These are phyloP conservation scores for Deakozyma indianensis DNA, from an alignment of 805 yeast species.

Conservation along the genomic window DNA sequence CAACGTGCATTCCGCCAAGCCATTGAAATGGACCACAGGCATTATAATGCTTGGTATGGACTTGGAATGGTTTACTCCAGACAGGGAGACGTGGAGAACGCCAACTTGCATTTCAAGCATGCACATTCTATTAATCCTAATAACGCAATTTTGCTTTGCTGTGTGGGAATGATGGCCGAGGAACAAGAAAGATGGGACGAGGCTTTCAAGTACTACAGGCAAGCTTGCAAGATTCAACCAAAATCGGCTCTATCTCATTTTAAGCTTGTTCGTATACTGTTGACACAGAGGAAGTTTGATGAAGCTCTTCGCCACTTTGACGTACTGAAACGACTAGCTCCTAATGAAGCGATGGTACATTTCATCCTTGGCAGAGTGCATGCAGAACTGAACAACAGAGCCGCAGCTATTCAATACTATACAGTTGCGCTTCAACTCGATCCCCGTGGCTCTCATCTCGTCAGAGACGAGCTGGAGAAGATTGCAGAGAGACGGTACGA, in stretches of 20 bases:
- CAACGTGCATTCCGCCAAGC: conserved; percentile 71
- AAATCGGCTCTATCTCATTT: conserved; percentile 72
- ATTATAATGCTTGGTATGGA: conserved; percentile 91
- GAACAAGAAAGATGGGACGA: conserved; percentile 50
- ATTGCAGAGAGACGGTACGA: not conserved
- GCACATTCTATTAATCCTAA: conserved; percentile 84
- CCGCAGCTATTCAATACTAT: conserved; percentile 69
- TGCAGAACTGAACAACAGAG: conserved; percentile 57
- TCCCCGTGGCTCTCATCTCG: conserved; percentile 80
- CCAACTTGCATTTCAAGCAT: conserved; percentile 74
- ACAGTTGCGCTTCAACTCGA: conserved; percentile 83
- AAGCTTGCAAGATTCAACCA: conserved; percentile 78
- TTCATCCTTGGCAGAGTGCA: conserved; percentile 78
- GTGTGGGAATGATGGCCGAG: conserved; percentile 88
- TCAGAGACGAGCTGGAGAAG: conserved; percentile 68
- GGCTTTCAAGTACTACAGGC: conserved; percentile 69
- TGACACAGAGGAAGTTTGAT: conserved; percentile 54
- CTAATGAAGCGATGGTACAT: conserved; percentile 91
- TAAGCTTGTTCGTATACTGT: conserved; percentile 72
- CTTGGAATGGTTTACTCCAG: conserved; percentile 87
- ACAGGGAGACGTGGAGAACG: conserved; percentile 68
- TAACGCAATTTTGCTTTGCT: conserved; percentile 77
- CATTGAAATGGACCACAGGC: conserved; percentile 59
- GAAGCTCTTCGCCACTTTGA: conserved; percentile 67
- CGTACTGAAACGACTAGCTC: conserved; percentile 58